phyloP scores from a whole-genome alignment of 1,284 basidiomycete species.

The Butyriboletus appendiculatus region DNA sequence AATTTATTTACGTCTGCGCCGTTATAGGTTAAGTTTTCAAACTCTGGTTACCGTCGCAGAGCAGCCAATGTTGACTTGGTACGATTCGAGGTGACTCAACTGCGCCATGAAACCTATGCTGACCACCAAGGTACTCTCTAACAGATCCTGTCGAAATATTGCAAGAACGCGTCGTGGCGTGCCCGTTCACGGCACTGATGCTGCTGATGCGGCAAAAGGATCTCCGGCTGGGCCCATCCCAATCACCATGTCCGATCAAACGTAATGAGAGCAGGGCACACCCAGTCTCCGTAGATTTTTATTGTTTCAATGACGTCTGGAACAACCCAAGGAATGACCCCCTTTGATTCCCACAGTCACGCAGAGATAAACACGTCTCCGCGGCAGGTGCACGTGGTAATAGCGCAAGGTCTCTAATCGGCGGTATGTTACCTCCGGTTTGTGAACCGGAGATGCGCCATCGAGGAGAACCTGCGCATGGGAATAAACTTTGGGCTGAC shows the following conservation, averaged over 20 bases:
- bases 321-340: not conserved
- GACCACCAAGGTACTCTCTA: not conserved
- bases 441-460: not conserved
- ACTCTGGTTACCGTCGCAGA: too few species aligned
- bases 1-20: too few species aligned
- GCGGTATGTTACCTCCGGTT: not conserved
- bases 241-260: not conserved
- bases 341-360: constrained; percentile 1
- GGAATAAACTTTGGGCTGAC: not conserved
- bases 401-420: not conserved
- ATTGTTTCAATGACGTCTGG: not conserved
- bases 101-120: not conserved
- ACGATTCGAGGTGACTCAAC: not conserved
- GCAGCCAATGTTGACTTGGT: not conserved
- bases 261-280: not conserved
- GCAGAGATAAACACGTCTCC: not conserved
- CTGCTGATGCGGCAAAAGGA: not conserved
- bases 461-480: not conserved
- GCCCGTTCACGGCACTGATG: not conserved
- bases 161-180: not conserved
- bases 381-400: not conserved
- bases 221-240: not conserved
- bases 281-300: not conserved
- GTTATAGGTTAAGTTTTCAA: too few species aligned
- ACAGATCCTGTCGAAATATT: not conserved